These are phyloP conservation scores for Camellia japonica DNA, from an alignment of 148 eudicot genomes.

Conservation along the genomic window DNA sequence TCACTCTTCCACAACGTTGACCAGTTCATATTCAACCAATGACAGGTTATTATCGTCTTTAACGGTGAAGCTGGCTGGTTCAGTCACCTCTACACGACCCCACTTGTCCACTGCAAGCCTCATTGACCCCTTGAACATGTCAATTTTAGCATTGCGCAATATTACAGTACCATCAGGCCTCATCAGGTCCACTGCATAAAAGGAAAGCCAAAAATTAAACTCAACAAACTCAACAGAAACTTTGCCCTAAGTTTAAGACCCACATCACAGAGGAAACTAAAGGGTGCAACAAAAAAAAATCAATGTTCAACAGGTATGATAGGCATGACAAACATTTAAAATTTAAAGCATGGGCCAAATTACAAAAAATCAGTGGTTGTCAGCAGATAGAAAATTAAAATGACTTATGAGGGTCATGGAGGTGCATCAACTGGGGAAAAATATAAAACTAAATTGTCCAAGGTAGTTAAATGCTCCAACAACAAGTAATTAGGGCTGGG, in stretches of 20 bases:
- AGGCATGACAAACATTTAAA: not conserved
- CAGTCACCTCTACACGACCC: constrained; percentile 49
- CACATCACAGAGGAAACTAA: too few species aligned
- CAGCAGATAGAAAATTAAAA: not conserved
- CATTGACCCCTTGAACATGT: constrained; percentile 75
- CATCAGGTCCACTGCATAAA: constrained; percentile 49
- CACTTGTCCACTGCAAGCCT: constrained; percentile 67
- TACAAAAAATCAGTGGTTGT: not conserved
- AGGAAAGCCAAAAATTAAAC: not conserved
- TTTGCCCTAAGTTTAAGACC: not conserved
- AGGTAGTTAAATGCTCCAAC: not conserved
- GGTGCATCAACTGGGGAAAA: not conserved
- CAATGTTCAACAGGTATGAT: not conserved
- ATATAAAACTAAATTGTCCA: not conserved
- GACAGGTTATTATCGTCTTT: constrained; percentile 61
- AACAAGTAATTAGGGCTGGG: too few species aligned
- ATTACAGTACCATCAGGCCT: constrained; percentile 53
- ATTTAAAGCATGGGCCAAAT: not conserved
- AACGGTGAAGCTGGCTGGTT: constrained; percentile 44
- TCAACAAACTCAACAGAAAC: not conserved
- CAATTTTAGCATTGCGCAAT: constrained; percentile 59
- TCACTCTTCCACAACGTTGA: constrained; percentile 49
- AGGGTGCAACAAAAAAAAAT: too few species aligned
- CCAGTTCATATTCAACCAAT: constrained; percentile 60
- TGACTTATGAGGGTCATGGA: not conserved